Evolutionary conservation across 2,329 filamentous ascomycete genomes (phyloP), one percentile per base, ranked within the genome.

Genomic region (Davidsoniella australis): DNA sequence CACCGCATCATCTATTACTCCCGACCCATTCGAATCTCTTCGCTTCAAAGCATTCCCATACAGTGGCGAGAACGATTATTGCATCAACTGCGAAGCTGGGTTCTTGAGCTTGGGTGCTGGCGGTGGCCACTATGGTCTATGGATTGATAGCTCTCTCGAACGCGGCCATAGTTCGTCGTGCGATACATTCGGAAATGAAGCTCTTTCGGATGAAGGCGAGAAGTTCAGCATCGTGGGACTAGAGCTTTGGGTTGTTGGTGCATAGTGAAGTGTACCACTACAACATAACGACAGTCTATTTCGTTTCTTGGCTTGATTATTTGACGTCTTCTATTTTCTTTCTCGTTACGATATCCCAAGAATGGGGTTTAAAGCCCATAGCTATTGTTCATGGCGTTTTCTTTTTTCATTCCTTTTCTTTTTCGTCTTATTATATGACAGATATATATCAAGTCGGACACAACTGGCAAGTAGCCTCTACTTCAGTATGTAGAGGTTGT

Each of bases 31-130:
- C 4, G 84, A 89, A 54, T 73, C 78, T 23, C 85, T 96, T 56
- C 79, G 91, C 17, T 98, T 98, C 73, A 95, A 94, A 65, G 89
- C 89, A 0, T 98, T 96, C 58, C 88, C 89, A 0, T 96, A 95
- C 60, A 93, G 84, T 50, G 91, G 91, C 4, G 76, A 94, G 39
- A 96, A 98, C 62, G 91, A 96, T 63, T 98, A 94, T 62, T 86
- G 89, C 68, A 91, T 96, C 56, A 83, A 93, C 59, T 96, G 89
- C 64, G 87, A 96, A 65, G 71, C 77, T 2, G 76, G 80, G 20
- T 96, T 84, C 61, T 64, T 98, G 12, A 91, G 84, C 58, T 73
- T 96, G 17, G 91, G 91, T 9, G 89, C 86, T 49, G 85, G 72
- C 41, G 87, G 94, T 57, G 89, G 91, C 0, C 83, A 84, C 58